Conservation (phyloP, 1,139 yeast genomes). For the Kurtzmaniella quercitrusa region DNA sequence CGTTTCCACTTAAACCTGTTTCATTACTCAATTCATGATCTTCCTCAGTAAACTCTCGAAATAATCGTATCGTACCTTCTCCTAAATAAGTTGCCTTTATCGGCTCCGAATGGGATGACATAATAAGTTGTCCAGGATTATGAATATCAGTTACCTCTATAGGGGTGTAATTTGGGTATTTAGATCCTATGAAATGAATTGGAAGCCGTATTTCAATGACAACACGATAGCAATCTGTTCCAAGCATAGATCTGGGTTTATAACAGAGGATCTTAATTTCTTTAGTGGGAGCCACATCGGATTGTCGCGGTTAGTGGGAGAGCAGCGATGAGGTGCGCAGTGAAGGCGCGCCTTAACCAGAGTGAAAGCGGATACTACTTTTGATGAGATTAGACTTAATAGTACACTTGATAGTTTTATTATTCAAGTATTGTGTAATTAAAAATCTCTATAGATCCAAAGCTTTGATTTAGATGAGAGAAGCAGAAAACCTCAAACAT, state of each 20-base stretch:
- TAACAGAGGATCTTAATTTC: not conserved
- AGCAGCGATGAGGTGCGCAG: no score
- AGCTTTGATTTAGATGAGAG: no score
- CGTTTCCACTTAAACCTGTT: conserved; percentile 4
- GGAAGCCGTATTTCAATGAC: conserved; percentile 22
- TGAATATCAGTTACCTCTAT: conserved; percentile 30
- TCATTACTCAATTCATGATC: conserved; percentile 18
- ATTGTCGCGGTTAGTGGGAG: not conserved
- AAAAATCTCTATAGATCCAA: no score
- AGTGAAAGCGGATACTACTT: no score
- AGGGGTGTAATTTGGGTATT: conserved; percentile 16
- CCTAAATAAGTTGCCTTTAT: conserved; percentile 61
- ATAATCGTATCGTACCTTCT: conserved; percentile 69
- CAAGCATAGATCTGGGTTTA: conserved; percentile 27
- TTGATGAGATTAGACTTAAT: no score
- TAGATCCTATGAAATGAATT: conserved; percentile 5
- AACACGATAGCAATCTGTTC: conserved; percentile 42
- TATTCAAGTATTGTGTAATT: no score
- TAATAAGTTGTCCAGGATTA: conserved; percentile 10
- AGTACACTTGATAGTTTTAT: no score
- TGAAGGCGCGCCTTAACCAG: no score
- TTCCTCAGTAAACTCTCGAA: conserved; percentile 41
- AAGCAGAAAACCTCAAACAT: no score
- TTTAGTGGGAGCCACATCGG: not conserved
- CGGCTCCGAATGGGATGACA: conserved; percentile 35